A percentile compares a stretch with the other conserved stretches of the same genome.
These are phyloP conservation scores for Nicotiana tabacum DNA, from an alignment of 257 asterid genomes.

Conservation along the genomic window DNA sequence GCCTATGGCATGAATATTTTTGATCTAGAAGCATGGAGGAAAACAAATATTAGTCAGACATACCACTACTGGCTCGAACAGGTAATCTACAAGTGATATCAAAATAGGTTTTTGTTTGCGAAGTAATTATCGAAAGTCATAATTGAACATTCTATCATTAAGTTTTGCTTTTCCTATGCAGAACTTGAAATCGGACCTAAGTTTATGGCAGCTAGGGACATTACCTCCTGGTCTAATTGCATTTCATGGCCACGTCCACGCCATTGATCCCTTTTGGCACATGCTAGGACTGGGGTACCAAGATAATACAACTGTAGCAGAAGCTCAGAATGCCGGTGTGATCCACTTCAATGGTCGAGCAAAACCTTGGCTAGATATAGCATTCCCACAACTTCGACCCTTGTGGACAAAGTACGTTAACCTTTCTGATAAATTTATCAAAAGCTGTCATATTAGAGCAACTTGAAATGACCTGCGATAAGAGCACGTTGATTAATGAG, in stretches of 20 bases:
- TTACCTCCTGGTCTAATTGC: slow-evolving; percentile 93
- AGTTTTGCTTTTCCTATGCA: slow-evolving; percentile 25
- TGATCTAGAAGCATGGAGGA: slow-evolving; percentile 89
- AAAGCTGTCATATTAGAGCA: slow-evolving; percentile 72
- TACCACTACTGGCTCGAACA: slow-evolving; percentile 81
- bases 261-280: slow-evolving; percentile 87
- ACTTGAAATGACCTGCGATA: slow-evolving; percentile 32
- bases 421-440: slow-evolving; percentile 73
- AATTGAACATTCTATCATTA: neutral
- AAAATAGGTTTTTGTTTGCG: neutral
- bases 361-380: slow-evolving; percentile 98
- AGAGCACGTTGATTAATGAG: slow-evolving; percentile 26
- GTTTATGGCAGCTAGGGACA: slow-evolving; percentile 98
- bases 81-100: slow-evolving; percentile 33
- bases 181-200: slow-evolving; percentile 85
- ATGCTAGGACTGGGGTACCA: slow-evolving; percentile 94
- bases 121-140: neutral
- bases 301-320: slow-evolving; percentile 62
- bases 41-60: slow-evolving; percentile 66
- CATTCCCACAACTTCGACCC: slow-evolving; percentile 75
- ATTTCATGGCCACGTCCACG: slow-evolving; percentile 72
- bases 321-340: slow-evolving; percentile 78
- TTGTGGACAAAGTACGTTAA: slow-evolving; percentile 77
- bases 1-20: slow-evolving; percentile 98
- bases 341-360: slow-evolving; percentile 93